These are phyloP conservation scores for Chytridium lagenaria DNA, from an alignment of 371 early-diverging fungal genomes.

Conservation along the genomic window DNA sequence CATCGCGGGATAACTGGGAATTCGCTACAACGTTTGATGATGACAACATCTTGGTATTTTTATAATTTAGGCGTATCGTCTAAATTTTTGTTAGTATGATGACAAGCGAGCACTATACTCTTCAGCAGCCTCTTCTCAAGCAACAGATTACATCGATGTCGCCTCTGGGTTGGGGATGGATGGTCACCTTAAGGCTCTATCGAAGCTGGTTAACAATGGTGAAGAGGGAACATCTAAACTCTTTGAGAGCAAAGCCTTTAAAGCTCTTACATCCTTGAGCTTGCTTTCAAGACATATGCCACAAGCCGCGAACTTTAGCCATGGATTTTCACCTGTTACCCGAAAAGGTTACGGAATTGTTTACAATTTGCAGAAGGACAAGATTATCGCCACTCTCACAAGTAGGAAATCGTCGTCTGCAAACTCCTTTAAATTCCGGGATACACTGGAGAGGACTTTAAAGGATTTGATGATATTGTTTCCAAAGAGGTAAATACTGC, in stretches of 20 bases:
- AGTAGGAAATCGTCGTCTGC: slow-evolving; percentile 39
- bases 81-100: slow-evolving; percentile 52
- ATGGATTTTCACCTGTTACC: slow-evolving; percentile 76
- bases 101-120: slow-evolving; percentile 65
- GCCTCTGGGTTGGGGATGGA: slow-evolving; percentile 75
- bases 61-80: slow-evolving; percentile 15
- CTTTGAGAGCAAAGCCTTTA: slow-evolving; percentile 69
- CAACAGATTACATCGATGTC: slow-evolving; percentile 44
- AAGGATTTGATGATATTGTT: slow-evolving; percentile 50
- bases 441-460: slow-evolving; percentile 43
- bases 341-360: slow-evolving; percentile 81
- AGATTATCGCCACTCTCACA: slow-evolving; percentile 76
- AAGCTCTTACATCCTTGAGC: slow-evolving; percentile 59
- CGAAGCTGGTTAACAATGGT: slow-evolving; percentile 58
- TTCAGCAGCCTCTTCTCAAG: neutral
- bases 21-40: slow-evolving; percentile 73
- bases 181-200: slow-evolving; percentile 72
- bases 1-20: slow-evolving; percentile 65
- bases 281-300: slow-evolving; percentile 76
- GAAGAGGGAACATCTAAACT: slow-evolving; percentile 56
- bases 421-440: slow-evolving; percentile 33
- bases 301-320: slow-evolving; percentile 70
- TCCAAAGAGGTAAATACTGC: slow-evolving; percentile 48
- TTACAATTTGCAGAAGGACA: slow-evolving; percentile 80
- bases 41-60: slow-evolving; percentile 57